Conservation (phyloP, 2,329 filamentous ascomycete genomes). For the Magnaporthiopsis incrustans region DNA sequence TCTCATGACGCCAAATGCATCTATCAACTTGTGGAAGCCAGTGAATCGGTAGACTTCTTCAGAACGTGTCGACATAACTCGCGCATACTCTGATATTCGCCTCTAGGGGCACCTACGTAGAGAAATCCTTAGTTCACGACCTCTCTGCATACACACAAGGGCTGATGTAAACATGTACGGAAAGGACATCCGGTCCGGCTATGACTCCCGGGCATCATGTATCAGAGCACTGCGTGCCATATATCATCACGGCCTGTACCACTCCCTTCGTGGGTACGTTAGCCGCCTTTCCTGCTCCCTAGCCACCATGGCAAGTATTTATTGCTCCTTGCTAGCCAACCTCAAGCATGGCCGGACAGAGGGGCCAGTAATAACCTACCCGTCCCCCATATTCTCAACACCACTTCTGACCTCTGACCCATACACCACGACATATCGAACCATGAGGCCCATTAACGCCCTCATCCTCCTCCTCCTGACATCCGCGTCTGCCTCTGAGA, state of each 20-base stretch:
- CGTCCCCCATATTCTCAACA: not conserved
- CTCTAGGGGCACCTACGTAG: not conserved
- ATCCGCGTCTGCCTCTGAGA: not conserved
- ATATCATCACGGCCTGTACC: not conserved
- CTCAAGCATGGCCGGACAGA: not conserved
- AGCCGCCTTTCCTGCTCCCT: not conserved
- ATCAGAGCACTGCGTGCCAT: not conserved
- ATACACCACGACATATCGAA: not conserved
- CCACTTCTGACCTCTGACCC: not conserved
- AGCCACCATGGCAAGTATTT: not conserved
- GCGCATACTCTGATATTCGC: not conserved
- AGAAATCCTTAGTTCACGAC: not conserved
- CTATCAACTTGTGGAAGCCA: not conserved
- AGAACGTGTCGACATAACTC: not conserved
- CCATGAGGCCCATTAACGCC: not conserved
- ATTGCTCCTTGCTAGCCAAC: not conserved
- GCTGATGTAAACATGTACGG: no score
- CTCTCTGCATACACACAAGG: no score
- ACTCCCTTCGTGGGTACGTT: no score
- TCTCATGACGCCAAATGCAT: not conserved
- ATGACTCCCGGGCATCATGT: not conserved
- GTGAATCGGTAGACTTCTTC: not conserved
- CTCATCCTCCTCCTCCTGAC: not conserved
- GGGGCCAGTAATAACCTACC: not conserved
- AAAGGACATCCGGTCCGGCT: not conserved